Conservation (phyloP, 768 basidiomycete species). For the Pluteus cervinus region DNA sequence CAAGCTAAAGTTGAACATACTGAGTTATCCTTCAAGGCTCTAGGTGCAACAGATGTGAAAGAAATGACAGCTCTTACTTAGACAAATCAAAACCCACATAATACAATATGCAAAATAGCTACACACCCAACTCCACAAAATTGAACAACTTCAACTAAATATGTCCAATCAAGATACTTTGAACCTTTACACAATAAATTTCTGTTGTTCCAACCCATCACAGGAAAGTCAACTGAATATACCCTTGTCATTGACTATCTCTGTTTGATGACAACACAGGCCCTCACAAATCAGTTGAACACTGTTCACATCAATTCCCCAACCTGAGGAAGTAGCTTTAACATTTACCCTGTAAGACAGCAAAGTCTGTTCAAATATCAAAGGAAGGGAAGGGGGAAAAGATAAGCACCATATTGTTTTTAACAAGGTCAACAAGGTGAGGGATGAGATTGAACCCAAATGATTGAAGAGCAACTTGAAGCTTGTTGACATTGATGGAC, state of each 20-base stretch:
- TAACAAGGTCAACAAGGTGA: constrained; percentile 54
- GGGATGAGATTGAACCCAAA: constrained; percentile 79
- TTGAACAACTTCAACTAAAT: too few relatives aligned
- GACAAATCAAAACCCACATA: too few relatives aligned
- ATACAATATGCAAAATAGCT: too few relatives aligned
- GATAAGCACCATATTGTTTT: constrained; percentile 68
- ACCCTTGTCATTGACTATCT: constrained; percentile 64
- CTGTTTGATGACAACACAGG: constrained; percentile 81
- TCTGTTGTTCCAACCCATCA: too few relatives aligned
- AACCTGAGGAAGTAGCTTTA: constrained; percentile 43
- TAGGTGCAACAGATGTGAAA: too few relatives aligned
- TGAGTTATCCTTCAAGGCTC: too few relatives aligned
- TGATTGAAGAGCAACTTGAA: constrained; percentile 60
- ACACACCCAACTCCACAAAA: too few relatives aligned
- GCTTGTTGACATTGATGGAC: constrained; percentile 65
- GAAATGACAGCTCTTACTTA: too few relatives aligned
- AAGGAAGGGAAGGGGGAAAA: neutral
- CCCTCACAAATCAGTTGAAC: constrained; percentile 84
- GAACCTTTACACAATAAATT: too few relatives aligned
- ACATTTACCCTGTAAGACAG: constrained; percentile 43
- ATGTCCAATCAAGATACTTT: too few relatives aligned
- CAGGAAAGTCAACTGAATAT: constrained; percentile 62
- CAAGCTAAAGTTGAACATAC: too few relatives aligned
- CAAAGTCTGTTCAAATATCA: constrained; percentile 22
- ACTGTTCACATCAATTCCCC: constrained; percentile 40